phyloP scores from a whole-genome alignment of 768 basidiomycete species.

The Coprinopsis sp. region DNA sequence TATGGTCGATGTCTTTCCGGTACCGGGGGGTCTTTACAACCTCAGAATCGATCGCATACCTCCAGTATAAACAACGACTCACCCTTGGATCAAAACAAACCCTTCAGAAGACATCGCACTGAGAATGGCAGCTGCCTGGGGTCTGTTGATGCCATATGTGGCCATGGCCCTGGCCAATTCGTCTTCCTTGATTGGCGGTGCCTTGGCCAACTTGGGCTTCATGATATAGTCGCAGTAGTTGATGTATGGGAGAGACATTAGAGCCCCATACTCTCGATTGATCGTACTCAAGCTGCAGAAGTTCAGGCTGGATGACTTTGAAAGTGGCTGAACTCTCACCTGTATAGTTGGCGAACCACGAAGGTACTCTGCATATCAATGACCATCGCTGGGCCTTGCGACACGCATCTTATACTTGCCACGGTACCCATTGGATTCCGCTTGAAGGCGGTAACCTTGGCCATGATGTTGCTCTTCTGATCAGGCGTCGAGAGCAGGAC shows the following conservation, averaged over 20 bases:
- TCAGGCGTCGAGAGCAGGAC: conserved; percentile 67
- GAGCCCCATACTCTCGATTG: conserved; percentile 87
- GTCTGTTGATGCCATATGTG: conserved; percentile 78
- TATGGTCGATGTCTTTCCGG: conserved; percentile 98
- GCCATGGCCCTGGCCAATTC: conserved; percentile 65
- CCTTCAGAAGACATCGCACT: conserved; percentile 67
- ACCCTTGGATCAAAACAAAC: conserved; percentile 96
- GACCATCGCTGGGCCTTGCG: too few species aligned
- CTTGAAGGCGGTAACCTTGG: conserved; percentile 47
- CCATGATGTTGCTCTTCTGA: conserved; percentile 55
- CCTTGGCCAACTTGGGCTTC: conserved; percentile 52
- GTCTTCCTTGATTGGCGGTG: conserved; percentile 38
- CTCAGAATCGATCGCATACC: conserved; percentile 1
- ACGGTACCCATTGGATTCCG: conserved; percentile 42
- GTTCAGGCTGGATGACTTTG: background rate
- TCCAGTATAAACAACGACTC: conserved; percentile 13
- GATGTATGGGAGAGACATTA: conserved; percentile 78
- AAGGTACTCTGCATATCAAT: too few species aligned
- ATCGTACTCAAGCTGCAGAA: conserved; percentile 78
- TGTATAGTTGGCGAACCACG: conserved; percentile 81
- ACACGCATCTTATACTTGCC: conserved; percentile 53
- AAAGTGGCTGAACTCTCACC: conserved; percentile 41
- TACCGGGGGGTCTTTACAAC: conserved; percentile 80
- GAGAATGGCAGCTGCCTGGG: conserved; percentile 87
- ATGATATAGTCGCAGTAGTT: conserved; percentile 72